Evolutionary conservation across 805 yeast species (phyloP).

Genomic region (Suhomyces kilbournensis): DNA sequence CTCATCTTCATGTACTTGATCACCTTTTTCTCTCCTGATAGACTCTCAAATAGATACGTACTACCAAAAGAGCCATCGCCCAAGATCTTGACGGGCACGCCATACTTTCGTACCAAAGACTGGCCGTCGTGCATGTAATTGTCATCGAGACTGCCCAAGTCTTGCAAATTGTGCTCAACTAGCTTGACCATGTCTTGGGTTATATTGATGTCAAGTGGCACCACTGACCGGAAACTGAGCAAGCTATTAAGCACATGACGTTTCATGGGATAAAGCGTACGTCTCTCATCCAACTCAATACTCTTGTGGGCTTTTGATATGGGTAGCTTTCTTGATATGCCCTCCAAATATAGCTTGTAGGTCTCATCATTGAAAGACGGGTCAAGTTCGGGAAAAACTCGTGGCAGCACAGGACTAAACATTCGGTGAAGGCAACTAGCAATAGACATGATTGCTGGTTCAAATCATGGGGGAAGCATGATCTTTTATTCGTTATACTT

Average conservation of each 20-base stretch:
- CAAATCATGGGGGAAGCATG: neutral
- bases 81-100: slow-evolving; percentile 1
- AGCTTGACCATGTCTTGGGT: neutral
- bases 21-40: neutral
- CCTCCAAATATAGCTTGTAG: neutral
- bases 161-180: neutral
- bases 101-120: slow-evolving; percentile 3
- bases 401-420: neutral
- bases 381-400: neutral
- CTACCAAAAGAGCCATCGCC: slow-evolving; percentile 6
- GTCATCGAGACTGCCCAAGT: neutral
- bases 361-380: neutral
- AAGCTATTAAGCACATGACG: neutral
- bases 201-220: neutral
- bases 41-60: slow-evolving; percentile 2
- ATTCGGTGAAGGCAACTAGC: neutral
- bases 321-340: neutral
- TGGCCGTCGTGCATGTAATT: neutral
- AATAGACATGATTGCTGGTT: neutral
- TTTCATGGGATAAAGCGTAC: neutral
- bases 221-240: neutral
- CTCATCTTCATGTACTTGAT: neutral
- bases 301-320: neutral
- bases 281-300: neutral
- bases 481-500: neutral